Evolutionary conservation across 1,284 basidiomycete species (phyloP).

Genomic region (Boletus hoseneyae): DNA sequence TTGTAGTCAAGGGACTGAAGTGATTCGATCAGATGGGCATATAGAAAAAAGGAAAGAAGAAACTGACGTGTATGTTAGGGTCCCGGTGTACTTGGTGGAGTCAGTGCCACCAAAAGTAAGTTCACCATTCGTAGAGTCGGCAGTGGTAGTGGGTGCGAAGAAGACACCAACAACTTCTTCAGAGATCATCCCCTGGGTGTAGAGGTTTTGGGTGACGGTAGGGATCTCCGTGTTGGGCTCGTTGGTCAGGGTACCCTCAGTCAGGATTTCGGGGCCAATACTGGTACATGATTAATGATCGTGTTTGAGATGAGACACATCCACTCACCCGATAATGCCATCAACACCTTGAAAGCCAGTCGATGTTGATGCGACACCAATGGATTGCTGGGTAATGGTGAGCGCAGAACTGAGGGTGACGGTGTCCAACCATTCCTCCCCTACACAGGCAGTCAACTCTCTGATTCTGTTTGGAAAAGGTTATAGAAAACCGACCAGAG

Average conservation of each 20-base stretch:
- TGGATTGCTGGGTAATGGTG: conserved; percentile 27
- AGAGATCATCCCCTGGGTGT: conserved; percentile 30
- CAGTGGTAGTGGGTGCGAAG: conserved; percentile 37
- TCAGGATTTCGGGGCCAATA: conserved; percentile 33
- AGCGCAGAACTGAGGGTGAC: conserved; percentile 29
- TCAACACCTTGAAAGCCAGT: conserved; percentile 29
- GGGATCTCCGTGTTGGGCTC: conserved; percentile 16
- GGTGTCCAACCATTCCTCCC: conserved; percentile 26
- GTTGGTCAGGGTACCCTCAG: conserved; percentile 24
- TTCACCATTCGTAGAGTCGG: conserved; percentile 35
- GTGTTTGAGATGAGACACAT: conserved; percentile 5
- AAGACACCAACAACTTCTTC: conserved; percentile 36
- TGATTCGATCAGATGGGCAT: background rate
- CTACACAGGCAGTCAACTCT: conserved; percentile 14
- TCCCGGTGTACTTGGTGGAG: conserved; percentile 44
- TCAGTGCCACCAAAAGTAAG: conserved; percentile 51
- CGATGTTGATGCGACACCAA: conserved; percentile 28
- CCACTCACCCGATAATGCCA: conserved; percentile 28
- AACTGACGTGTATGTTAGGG: conserved; percentile 44
- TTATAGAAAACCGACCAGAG: conserved; percentile 33
- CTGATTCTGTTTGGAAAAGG: background rate
- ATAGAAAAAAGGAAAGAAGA: background rate
- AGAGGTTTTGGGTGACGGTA: conserved; percentile 39
- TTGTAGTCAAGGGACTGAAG: conserved; percentile 44
- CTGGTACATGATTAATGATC: conserved; percentile 37